Evolutionary conservation across 73 alveolate species (phyloP).

Genomic region (Strombidium stylifer): DNA sequence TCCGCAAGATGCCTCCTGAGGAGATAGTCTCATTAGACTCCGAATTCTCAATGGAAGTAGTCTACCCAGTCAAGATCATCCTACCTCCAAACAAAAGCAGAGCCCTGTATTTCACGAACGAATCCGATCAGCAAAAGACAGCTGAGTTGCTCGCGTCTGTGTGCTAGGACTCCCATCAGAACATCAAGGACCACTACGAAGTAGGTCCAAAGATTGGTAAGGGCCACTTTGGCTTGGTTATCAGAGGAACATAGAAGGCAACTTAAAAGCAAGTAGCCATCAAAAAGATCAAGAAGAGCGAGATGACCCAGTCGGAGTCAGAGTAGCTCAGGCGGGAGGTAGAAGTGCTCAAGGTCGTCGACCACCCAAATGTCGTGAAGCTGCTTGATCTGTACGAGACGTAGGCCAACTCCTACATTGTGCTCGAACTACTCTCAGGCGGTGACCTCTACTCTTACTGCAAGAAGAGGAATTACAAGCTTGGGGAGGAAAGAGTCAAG

Average conservation of each 20-base stretch:
- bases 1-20: too few species aligned
- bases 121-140: not conserved
- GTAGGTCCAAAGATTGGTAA: slow-evolving; percentile 58
- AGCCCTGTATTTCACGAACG: not conserved
- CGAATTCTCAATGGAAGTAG: too few species aligned
- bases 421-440: slow-evolving; percentile 78
- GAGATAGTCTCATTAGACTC: too few species aligned
- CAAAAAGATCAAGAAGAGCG: slow-evolving; percentile 70
- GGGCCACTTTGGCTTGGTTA: slow-evolving; percentile 48
- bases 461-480: slow-evolving; percentile 64
- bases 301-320: slow-evolving; percentile 71
- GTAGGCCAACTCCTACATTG: slow-evolving; percentile 65
- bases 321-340: slow-evolving; percentile 74
- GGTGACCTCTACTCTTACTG: slow-evolving; percentile 74
- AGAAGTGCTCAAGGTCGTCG: slow-evolving; percentile 53
- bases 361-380: slow-evolving; percentile 79
- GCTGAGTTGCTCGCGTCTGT: too few species aligned
- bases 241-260: slow-evolving; percentile 50
- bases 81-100: not conserved
- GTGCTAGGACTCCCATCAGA: too few species aligned
- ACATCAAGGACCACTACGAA: slow-evolving; percentile 85
- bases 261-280: slow-evolving; percentile 82
- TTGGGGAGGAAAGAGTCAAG: slow-evolving; percentile 70
- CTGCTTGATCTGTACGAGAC: slow-evolving; percentile 78
- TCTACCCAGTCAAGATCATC: not conserved